Evolutionary conservation across 2,329 filamentous ascomycete genomes (phyloP).

Genomic region (Thielaviopsis musarum): DNA sequence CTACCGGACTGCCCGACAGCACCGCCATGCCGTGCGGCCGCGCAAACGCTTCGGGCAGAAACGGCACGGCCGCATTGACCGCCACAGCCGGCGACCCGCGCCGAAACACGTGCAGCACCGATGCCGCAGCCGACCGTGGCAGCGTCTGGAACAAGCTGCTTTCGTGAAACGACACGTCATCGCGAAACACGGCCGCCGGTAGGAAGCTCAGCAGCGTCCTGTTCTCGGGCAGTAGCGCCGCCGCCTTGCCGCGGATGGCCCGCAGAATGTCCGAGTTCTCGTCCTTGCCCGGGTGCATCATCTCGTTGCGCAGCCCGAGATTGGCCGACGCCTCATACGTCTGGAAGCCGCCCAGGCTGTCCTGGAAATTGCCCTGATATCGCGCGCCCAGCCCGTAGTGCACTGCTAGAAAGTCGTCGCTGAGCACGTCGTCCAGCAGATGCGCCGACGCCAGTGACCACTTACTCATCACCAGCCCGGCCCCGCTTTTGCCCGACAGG

Average conservation of each 20-base stretch:
- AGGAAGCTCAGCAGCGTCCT: slow-evolving; percentile 72
- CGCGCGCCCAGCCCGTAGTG: slow-evolving; percentile 78
- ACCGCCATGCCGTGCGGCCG: slow-evolving; percentile 66
- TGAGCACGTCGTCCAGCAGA: slow-evolving; percentile 71
- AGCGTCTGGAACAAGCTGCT: slow-evolving; percentile 59
- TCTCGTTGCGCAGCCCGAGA: slow-evolving; percentile 79
- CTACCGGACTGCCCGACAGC: slow-evolving; percentile 66
- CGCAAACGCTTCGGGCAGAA: slow-evolving; percentile 75
- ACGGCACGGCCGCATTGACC: slow-evolving; percentile 75
- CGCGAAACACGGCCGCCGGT: slow-evolving; percentile 61
- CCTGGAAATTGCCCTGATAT: slow-evolving; percentile 93
- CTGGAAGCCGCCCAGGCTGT: slow-evolving; percentile 87
- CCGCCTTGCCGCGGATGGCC: slow-evolving; percentile 74
- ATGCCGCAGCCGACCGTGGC: slow-evolving; percentile 53
- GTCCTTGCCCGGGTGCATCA: slow-evolving; percentile 75
- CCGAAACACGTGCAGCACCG: slow-evolving; percentile 50
- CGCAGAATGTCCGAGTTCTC: slow-evolving; percentile 81
- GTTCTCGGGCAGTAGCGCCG: slow-evolving; percentile 62
- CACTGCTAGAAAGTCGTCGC: slow-evolving; percentile 82
- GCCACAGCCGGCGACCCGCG: slow-evolving; percentile 63
- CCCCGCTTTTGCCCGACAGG: slow-evolving; percentile 58
- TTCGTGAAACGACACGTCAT: slow-evolving; percentile 65
- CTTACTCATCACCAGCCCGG: slow-evolving; percentile 55
- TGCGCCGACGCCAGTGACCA: slow-evolving; percentile 88
- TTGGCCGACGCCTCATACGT: slow-evolving; percentile 89